These are phyloP conservation scores for Gossypium sturtianum DNA, from an alignment of 345 rosid species.

Conservation along the genomic window DNA sequence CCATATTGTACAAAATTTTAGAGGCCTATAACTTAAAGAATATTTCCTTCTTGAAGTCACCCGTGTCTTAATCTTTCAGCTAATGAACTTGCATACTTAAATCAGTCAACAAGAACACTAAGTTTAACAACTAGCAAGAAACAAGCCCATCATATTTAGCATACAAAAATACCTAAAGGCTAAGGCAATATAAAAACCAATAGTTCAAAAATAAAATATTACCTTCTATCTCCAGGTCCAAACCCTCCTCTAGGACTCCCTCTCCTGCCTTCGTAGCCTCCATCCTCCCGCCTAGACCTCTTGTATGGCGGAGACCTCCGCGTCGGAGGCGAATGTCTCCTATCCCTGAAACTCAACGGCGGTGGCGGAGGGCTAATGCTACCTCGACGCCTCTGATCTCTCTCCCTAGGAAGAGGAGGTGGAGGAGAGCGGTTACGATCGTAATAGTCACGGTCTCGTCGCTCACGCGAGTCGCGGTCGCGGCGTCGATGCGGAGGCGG, in stretches of 20 bases:
- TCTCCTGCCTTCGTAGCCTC: conserved; percentile 72
- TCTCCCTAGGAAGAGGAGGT: conserved; percentile 45
- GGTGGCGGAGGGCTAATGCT: conserved; percentile 78
- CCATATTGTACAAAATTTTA: too few relatives aligned
- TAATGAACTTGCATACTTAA: too few relatives aligned
- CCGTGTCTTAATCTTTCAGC: too few relatives aligned
- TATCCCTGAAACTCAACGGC: conserved; percentile 61
- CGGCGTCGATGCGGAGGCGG: conserved; percentile 45
- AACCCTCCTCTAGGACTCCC: conserved; percentile 81
- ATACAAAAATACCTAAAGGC: too few relatives aligned
- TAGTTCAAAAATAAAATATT: neutral
- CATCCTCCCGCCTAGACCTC: conserved; percentile 87
- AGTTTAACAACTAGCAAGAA: too few relatives aligned
- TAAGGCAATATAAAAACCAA: too few relatives aligned
- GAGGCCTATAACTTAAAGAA: too few relatives aligned
- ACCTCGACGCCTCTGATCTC: conserved; percentile 73
- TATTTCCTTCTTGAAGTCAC: too few relatives aligned
- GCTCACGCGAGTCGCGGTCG: conserved; percentile 77
- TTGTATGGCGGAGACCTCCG: conserved; percentile 87
- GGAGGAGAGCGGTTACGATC: conserved; percentile 76
- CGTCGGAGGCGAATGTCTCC: conserved; percentile 62
- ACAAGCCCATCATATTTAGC: too few relatives aligned
- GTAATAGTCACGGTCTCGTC: conserved; percentile 60
- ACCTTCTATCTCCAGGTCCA: conserved; percentile 84
- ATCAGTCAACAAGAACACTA: too few relatives aligned